Evolutionary conservation across 2,329 filamentous ascomycete species (phyloP).

Genomic region (Myriosclerotinia curreyana): DNA sequence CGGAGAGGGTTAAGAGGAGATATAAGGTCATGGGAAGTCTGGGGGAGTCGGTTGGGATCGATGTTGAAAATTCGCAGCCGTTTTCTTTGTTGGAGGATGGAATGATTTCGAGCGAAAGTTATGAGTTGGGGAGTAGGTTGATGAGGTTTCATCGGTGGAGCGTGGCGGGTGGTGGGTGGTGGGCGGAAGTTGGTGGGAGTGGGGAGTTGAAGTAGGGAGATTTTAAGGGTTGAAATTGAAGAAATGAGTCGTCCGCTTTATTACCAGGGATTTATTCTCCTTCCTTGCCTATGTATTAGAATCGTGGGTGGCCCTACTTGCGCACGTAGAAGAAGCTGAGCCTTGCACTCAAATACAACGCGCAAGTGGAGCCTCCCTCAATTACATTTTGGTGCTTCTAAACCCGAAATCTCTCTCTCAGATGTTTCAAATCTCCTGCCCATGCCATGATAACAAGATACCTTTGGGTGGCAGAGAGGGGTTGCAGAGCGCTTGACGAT

Average conservation of each 20-base stretch:
- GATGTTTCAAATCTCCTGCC: neutral
- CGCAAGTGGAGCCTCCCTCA: too few relatives aligned
- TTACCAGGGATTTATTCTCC: neutral
- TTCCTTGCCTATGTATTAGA: neutral
- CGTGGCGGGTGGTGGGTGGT: conserved; percentile 1
- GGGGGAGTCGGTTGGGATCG: neutral
- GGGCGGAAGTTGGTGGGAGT: neutral
- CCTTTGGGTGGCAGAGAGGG: neutral
- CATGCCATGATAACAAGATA: neutral
- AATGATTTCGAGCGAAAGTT: neutral
- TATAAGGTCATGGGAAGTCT: neutral
- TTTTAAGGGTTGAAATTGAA: neutral
- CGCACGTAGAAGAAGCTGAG: neutral
- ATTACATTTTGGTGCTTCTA: too few relatives aligned
- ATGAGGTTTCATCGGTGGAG: neutral
- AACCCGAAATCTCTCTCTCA: neutral
- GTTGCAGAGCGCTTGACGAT: neutral
- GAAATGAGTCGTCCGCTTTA: neutral
- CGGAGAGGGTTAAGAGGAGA: neutral
- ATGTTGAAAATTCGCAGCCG: neutral
- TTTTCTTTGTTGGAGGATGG: neutral
- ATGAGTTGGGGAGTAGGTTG: neutral
- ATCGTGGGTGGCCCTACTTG: too few relatives aligned
- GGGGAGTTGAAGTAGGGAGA: neutral
- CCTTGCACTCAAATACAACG: too few relatives aligned